Evolutionary conservation across 2,329 filamentous ascomycete genomes (phyloP).

Genomic region (Pyrenophora teres): DNA sequence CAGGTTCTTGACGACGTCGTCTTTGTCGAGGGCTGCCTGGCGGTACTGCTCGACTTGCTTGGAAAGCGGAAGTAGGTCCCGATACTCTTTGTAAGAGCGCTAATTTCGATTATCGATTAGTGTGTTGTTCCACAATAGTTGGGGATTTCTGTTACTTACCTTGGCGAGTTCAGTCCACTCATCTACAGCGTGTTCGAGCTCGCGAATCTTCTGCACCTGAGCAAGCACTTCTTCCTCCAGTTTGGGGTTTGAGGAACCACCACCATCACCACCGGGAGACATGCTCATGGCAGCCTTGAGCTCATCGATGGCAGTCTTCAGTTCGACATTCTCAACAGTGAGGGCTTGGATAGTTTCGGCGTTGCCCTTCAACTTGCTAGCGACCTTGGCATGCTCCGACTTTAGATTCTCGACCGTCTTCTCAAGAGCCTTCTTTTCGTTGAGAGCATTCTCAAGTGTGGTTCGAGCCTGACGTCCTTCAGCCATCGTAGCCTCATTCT

Average conservation of each 20-base stretch:
- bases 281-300: slow-evolving; percentile 1
- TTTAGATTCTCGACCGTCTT: too few relatives aligned
- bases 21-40: slow-evolving; percentile 18
- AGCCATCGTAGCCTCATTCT: slow-evolving; percentile 16
- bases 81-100: slow-evolving; percentile 35
- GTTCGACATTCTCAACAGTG: too few relatives aligned
- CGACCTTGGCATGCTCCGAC: too few relatives aligned
- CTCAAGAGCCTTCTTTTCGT: slow-evolving; percentile 11
- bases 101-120: too few relatives aligned
- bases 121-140: too few relatives aligned
- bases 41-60: slow-evolving; percentile 27
- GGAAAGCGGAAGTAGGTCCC: slow-evolving; percentile 26
- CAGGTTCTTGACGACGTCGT: slow-evolving; percentile 22
- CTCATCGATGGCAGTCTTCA: too few relatives aligned
- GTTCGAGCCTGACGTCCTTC: slow-evolving; percentile 3
- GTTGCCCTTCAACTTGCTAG: too few relatives aligned
- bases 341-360: too few relatives aligned
- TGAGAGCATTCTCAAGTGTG: slow-evolving; percentile 1
- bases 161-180: slow-evolving; percentile 33
- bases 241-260: background rate
- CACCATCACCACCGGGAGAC: background rate
- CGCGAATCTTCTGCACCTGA: slow-evolving; percentile 16
- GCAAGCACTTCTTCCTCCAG: background rate
- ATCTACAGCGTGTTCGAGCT: slow-evolving; percentile 13
- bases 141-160: too few relatives aligned